These are phyloP conservation scores for Hemileccinum impolitum DNA, from an alignment of 768 basidiomycete species.

Conservation along the genomic window DNA sequence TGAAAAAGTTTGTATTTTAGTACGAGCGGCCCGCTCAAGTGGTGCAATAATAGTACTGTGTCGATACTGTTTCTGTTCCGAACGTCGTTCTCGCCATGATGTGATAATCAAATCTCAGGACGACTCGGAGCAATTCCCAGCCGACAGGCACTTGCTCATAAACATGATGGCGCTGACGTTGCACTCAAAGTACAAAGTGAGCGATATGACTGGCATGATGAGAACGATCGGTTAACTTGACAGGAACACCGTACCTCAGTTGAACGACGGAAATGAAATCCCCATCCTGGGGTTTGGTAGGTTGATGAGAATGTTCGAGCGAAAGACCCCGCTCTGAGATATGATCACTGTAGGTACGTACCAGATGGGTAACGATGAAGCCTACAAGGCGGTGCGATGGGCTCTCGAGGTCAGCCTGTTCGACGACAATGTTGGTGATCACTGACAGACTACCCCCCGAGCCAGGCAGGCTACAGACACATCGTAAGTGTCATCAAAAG, in stretches of 20 bases:
- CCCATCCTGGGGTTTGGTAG: slow-evolving; percentile 11
- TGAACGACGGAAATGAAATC: slow-evolving; percentile 7
- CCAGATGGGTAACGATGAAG: slow-evolving; percentile 4
- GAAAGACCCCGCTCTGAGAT: neutral
- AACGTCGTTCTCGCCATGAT: no score
- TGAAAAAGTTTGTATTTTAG: no score
- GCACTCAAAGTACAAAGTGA: slow-evolving; percentile 10
- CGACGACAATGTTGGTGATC: neutral
- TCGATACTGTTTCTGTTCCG: no score
- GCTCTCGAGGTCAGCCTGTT: slow-evolving; percentile 6
- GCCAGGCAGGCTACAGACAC: slow-evolving; percentile 9
- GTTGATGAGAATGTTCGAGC: neutral
- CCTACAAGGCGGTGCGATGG: slow-evolving; percentile 5
- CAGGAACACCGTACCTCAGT: neutral
- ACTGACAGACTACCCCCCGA: neutral
- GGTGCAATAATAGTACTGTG: no score
- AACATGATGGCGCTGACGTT: neutral
- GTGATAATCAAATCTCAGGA: no score
- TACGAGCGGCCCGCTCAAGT: no score
- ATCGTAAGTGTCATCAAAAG: slow-evolving; percentile 1
- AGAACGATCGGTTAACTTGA: neutral
- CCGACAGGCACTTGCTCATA: neutral
- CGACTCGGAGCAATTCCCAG: no score
- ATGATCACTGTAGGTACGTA: slow-evolving; percentile 3
- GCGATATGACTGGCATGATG: neutral